phyloP scores from a whole-genome alignment of 306 rosid genomes.

The Arachis stenosperma region DNA sequence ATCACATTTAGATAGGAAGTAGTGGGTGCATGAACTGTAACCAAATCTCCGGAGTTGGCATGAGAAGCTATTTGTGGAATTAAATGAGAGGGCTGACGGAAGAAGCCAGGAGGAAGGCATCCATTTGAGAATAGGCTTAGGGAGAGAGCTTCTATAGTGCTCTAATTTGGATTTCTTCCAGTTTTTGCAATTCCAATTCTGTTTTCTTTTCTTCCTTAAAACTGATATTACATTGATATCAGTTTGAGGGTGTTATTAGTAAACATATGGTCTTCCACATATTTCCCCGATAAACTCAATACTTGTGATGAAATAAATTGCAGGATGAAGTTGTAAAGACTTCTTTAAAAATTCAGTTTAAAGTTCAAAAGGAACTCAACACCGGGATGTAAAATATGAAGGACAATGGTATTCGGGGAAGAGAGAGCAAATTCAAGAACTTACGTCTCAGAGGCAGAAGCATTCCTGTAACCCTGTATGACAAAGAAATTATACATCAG shows the following conservation, averaged over 20 bases:
- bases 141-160: too few relatives aligned
- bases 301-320: not conserved
- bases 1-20: too few relatives aligned
- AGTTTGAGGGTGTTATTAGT: not conserved
- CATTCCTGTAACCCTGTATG: constrained; percentile 93
- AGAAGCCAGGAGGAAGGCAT: too few relatives aligned
- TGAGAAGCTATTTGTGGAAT: too few relatives aligned
- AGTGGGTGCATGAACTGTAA: too few relatives aligned
- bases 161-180: too few relatives aligned
- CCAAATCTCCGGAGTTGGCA: too few relatives aligned
- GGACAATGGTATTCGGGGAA: constrained; percentile 23
- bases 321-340: not conserved
- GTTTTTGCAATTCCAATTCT: too few relatives aligned
- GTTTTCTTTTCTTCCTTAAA: too few relatives aligned
- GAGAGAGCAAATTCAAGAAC: constrained; percentile 45
- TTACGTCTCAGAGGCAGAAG: constrained; percentile 88
- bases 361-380: constrained; percentile 20
- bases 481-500: constrained; percentile 42
- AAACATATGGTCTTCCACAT: not conserved
- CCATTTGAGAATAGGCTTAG: too few relatives aligned
- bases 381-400: not conserved
- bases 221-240: not conserved
- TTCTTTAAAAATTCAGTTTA: constrained; percentile 4
- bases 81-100: too few relatives aligned
- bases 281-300: constrained; percentile 10